A percentile compares a stretch with the other conserved stretches of the same genome.
phyloP scores from a whole-genome alignment of 2,329 filamentous ascomycete species.

The Exutisphaerella laricina region DNA sequence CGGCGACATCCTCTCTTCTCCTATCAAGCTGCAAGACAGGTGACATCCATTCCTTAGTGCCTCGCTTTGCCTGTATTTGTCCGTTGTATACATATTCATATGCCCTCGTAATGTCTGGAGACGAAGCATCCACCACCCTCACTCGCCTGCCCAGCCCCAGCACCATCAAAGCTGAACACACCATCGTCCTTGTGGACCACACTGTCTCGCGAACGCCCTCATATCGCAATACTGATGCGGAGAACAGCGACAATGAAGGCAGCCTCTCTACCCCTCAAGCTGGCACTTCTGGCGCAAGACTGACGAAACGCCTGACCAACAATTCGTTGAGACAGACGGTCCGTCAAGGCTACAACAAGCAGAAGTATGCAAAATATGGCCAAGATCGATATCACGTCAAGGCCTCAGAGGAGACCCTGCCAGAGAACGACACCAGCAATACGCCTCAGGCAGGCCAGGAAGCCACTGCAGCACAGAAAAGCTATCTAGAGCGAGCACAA shows the following conservation, averaged over 20 bases:
- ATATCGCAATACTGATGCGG: slow-evolving; percentile 20
- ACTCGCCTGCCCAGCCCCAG: slow-evolving; percentile 22
- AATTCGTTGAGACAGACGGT: slow-evolving; percentile 28
- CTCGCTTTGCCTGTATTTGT: neutral
- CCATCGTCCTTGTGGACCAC: slow-evolving; percentile 62
- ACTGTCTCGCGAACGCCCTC: slow-evolving; percentile 26
- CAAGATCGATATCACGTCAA: slow-evolving; percentile 27
- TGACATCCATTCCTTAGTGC: slow-evolving; percentile 14
- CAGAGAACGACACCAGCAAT: slow-evolving; percentile 16
- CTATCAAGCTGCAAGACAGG: slow-evolving; percentile 24
- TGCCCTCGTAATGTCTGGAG: slow-evolving; percentile 22
- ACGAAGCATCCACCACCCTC: slow-evolving; percentile 21
- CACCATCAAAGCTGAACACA: slow-evolving; percentile 44
- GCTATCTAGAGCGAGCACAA: slow-evolving; percentile 30
- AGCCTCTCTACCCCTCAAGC: slow-evolving; percentile 5
- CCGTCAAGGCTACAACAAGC: slow-evolving; percentile 29
- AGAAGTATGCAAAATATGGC: slow-evolving; percentile 34
- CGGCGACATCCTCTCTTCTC: slow-evolving; percentile 13
- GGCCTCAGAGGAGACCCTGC: slow-evolving; percentile 8
- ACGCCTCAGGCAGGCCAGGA: slow-evolving; percentile 15
- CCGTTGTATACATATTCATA: slow-evolving; percentile 5
- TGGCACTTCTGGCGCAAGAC: slow-evolving; percentile 9
- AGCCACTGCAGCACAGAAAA: slow-evolving; percentile 19
- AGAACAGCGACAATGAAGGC: slow-evolving; percentile 28
- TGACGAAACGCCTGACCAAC: slow-evolving; percentile 27